Base-by-base conservation (phyloP, 331 rosid genomes). In the Arachis monticola region DNA sequence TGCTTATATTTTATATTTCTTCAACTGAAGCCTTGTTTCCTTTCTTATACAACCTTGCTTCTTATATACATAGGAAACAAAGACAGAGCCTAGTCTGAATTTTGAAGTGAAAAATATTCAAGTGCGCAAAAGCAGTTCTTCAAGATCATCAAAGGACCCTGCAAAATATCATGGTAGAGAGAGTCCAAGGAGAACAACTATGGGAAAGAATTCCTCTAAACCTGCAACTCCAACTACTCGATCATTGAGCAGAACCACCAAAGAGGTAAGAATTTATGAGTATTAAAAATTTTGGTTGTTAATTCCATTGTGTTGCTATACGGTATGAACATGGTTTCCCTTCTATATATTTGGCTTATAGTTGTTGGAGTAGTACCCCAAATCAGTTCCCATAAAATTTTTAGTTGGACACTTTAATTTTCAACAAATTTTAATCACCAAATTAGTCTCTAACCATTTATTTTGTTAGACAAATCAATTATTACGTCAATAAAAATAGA, bases 261-360 rank as follows among this genome's bases (percentile, higher is more conserved):
- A 82, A 81, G 86, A 86, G 82, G 93, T 86, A 83, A 76, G 77
- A 40, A 44, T 48, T 77, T 67, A n/a, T 35, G 38, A 35, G 2
- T 35, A 4, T 35, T 35, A 35, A 35, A 2, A 35, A 2, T 35
- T 35, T 35, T 35, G 47, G 8, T 51, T 35, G 38, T 35, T 2
- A 35, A 35, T 35, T 35, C 38, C 38, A 35, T 35, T 35, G 38
- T 35, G 13, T 4, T 41, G 2, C 64, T 11, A 14, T 11, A 8
- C 30, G 7, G 1, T 14, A 51, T 65, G n/a, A 11, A 35, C 38
- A 35, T 35, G 38, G 38, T 77, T 51, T 42, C 27, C 45, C 13
- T 60, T 32, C 2, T 5, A 17, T 55, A 46, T 62, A 27, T 10
- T 60, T 68, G 48, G 30, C 27, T 58, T 51, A 60, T 38, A 71